Evolutionary conservation across 441 rosid genomes (phyloP).

Genomic region (Adansonia grandidieri): DNA sequence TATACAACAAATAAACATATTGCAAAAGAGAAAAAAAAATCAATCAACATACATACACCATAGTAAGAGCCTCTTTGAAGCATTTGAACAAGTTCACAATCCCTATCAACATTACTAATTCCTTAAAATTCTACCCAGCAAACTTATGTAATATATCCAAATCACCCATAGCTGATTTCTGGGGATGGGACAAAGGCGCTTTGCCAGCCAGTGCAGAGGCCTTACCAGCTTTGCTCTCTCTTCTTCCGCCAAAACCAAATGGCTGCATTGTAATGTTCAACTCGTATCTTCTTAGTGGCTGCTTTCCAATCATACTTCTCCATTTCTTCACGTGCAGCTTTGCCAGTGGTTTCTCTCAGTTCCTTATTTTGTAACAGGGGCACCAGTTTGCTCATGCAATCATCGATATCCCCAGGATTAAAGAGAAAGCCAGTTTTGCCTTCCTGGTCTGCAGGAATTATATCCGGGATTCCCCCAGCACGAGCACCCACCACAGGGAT

Average conservation of each 20-base stretch:
- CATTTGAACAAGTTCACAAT: slow-evolving; percentile 7
- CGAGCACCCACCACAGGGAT: slow-evolving; percentile 88
- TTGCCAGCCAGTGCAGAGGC: slow-evolving; percentile 79
- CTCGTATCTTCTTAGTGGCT: slow-evolving; percentile 82
- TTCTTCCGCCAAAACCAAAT: slow-evolving; percentile 96
- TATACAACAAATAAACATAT: neutral
- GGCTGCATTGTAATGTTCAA: slow-evolving; percentile 91
- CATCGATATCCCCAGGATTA: slow-evolving; percentile 83
- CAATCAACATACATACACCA: slow-evolving; percentile 22
- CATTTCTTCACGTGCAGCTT: slow-evolving; percentile 83
- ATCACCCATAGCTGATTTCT: slow-evolving; percentile 50
- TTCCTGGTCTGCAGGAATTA: slow-evolving; percentile 87
- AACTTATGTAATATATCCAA: neutral
- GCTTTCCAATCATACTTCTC: slow-evolving; percentile 98
- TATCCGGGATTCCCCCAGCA: slow-evolving; percentile 95
- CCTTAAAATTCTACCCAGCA: neutral
- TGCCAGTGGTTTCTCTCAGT: slow-evolving; percentile 76
- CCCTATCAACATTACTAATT: neutral
- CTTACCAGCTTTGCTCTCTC: slow-evolving; percentile 68
- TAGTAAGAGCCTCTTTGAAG: slow-evolving; percentile 4
- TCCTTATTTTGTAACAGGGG: slow-evolving; percentile 57
- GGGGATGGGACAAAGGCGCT: slow-evolving; percentile 67
- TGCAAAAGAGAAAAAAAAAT: slow-evolving; percentile 16
- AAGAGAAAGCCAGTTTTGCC: slow-evolving; percentile 81
- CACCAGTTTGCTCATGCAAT: slow-evolving; percentile 75